These are phyloP conservation scores for Crucihimalaya himalaica DNA, from an alignment of 345 rosid genomes.

Conservation along the genomic window DNA sequence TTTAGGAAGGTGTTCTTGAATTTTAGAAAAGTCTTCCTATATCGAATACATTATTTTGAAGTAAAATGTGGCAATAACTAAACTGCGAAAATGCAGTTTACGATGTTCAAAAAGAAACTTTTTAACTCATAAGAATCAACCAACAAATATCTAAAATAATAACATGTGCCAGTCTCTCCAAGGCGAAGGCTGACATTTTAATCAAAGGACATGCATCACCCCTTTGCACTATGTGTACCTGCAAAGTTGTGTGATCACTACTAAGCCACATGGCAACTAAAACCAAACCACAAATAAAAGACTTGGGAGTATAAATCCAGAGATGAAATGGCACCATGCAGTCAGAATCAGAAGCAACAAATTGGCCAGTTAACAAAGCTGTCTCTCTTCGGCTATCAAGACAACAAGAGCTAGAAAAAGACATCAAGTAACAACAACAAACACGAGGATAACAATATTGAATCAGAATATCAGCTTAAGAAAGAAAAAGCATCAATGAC, in stretches of 20 bases:
- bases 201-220: slow-evolving; percentile 91
- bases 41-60: neutral
- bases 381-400: slow-evolving; percentile 97
- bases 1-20: no score
- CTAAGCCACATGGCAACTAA: no score
- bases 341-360: slow-evolving; percentile 84
- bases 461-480: neutral
- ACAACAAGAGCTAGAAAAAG: slow-evolving; percentile 73
- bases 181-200: slow-evolving; percentile 96
- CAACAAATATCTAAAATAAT: slow-evolving; percentile 10
- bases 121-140: slow-evolving; percentile 6
- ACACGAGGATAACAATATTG: neutral
- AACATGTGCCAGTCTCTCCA: slow-evolving; percentile 98
- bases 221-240: slow-evolving; percentile 95
- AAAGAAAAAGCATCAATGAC: neutral
- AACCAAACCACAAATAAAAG: neutral
- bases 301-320: neutral
- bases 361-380: slow-evolving; percentile 89
- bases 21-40: no score
- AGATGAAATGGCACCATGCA: slow-evolving; percentile 63
- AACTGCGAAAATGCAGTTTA: no score
- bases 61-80: neutral
- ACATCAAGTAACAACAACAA: slow-evolving; percentile 14
- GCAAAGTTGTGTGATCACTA: slow-evolving; percentile 29
- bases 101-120: neutral